A percentile compares a stretch with the other conserved stretches of the same genome.
phyloP scores from a whole-genome alignment of 208 protist genomes.

The Leishmania arabica region DNA sequence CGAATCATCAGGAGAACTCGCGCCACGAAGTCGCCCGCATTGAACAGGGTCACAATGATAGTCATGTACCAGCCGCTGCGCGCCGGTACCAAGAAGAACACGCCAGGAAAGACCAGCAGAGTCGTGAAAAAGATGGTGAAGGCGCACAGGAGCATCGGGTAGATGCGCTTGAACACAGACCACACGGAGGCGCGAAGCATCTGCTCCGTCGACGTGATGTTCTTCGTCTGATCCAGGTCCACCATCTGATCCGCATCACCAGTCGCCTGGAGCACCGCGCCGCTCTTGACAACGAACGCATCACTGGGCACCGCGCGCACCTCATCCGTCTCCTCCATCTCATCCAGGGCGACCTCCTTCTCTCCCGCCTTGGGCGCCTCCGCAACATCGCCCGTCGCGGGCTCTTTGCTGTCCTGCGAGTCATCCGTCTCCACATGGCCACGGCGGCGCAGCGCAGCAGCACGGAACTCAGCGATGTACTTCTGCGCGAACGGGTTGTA shows the following conservation, averaged over 20 bases:
- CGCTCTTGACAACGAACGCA: conserved; percentile 15
- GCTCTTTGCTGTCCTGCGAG: conserved; percentile 11
- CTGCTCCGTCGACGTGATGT: conserved; percentile 64
- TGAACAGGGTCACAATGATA: conserved; percentile 59
- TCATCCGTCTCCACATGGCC: conserved; percentile 1
- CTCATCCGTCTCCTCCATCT: conserved; percentile 28
- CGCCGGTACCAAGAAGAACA: conserved; percentile 53
- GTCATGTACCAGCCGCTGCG: conserved; percentile 58
- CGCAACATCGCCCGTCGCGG: conserved; percentile 10
- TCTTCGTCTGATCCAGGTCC: conserved; percentile 48
- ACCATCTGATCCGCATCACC: conserved; percentile 67
- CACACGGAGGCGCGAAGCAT: conserved; percentile 49
- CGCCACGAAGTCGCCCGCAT: conserved; percentile 58
- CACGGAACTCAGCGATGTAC: conserved; percentile 78
- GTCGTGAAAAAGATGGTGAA: conserved; percentile 70
- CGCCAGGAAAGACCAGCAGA: conserved; percentile 72
- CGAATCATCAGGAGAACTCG: conserved; percentile 52
- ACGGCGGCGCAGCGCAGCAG: not conserved
- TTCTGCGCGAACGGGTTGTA: conserved; percentile 67
- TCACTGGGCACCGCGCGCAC: conserved; percentile 30
- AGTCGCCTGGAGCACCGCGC: conserved; percentile 36
- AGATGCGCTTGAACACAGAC: conserved; percentile 57
- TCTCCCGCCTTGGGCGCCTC: conserved; percentile 24
- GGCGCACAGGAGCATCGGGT: conserved; percentile 67
- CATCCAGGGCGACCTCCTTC: conserved; percentile 30